Conservation (phyloP, 2,329 filamentous ascomycete genomes). For the Basipetospora chlamydospora region DNA sequence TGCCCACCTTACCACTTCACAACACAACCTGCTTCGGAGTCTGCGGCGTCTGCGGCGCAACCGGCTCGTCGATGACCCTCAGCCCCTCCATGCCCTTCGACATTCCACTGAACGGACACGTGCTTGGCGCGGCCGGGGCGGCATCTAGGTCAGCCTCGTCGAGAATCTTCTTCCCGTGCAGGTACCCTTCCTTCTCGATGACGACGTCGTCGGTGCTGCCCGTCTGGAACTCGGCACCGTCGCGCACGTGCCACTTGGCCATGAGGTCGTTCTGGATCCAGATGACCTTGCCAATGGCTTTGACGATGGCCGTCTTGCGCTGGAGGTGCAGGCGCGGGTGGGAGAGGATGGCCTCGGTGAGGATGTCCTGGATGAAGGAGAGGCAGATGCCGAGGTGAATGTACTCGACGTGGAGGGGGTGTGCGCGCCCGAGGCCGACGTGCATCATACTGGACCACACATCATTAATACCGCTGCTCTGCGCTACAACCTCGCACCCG, state of each 20-base stretch:
- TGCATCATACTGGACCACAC: constrained; percentile 68
- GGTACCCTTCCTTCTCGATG: constrained; percentile 47
- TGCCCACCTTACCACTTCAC: no score
- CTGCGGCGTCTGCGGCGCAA: no score
- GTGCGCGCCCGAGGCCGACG: constrained; percentile 55
- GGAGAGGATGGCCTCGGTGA: constrained; percentile 61
- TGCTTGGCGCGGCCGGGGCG: neutral
- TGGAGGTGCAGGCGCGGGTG: constrained; percentile 51
- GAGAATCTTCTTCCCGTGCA: constrained; percentile 48
- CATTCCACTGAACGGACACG: constrained; percentile 3
- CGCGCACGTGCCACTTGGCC: constrained; percentile 65
- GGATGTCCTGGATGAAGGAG: constrained; percentile 62
- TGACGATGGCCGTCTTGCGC: constrained; percentile 59
- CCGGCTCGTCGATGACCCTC: neutral
- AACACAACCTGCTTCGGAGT: no score
- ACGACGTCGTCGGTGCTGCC: constrained; percentile 29
- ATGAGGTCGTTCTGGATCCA: constrained; percentile 84
- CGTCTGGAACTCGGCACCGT: constrained; percentile 43
- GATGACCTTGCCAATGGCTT: constrained; percentile 65
- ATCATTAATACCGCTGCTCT: no score
- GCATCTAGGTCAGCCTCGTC: constrained; percentile 12
- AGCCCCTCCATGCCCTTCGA: neutral
- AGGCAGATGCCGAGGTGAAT: constrained; percentile 61
- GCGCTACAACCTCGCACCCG: no score
- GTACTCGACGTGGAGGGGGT: constrained; percentile 67